These are phyloP conservation scores for Peribolospora baueri DNA, from an alignment of 768 basidiomycete species.

Conservation along the genomic window DNA sequence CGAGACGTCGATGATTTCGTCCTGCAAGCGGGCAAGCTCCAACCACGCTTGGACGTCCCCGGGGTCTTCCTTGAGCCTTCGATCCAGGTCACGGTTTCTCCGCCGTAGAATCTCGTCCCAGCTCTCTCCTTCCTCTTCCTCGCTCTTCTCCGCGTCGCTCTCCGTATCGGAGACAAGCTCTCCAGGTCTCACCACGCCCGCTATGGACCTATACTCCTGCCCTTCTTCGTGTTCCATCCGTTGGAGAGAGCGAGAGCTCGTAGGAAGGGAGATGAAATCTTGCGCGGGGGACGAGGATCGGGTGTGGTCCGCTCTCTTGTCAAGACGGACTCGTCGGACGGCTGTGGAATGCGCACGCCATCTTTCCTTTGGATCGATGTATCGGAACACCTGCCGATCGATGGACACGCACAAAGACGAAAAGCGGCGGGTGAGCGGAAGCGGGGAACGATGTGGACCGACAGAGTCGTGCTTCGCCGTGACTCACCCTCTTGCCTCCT, in stretches of 20 bases:
- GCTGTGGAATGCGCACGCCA: no score
- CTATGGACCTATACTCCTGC: constrained; percentile 12
- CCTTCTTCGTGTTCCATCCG: constrained; percentile 11
- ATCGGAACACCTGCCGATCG: no score
- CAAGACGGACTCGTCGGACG: no score
- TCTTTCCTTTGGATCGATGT: no score
- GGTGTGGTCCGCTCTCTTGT: not conserved
- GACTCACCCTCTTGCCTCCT: no score
- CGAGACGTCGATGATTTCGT: constrained; percentile 3
- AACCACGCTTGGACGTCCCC: constrained; percentile 17
- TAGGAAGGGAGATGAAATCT: constrained; percentile 1
- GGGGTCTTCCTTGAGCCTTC: constrained; percentile 13
- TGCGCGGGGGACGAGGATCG: constrained; percentile 5
- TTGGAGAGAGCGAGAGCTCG: constrained; percentile 3
- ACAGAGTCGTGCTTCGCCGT: no score
- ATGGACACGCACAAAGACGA: no score
- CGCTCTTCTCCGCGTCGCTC: constrained; percentile 2
- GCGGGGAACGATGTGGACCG: no score
- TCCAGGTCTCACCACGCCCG: constrained; percentile 5
- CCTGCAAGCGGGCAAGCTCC: constrained; percentile 14
- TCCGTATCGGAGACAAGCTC: not conserved
- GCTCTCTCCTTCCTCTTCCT: constrained; percentile 13
- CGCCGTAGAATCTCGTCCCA: constrained; percentile 11
- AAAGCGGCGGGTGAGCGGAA: no score
- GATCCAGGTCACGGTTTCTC: constrained; percentile 13